Evolutionary conservation across 2,329 filamentous ascomycete species (phyloP), one percentile per base, ranked within the genome.

Genomic region (Lachnellula subtilissima): DNA sequence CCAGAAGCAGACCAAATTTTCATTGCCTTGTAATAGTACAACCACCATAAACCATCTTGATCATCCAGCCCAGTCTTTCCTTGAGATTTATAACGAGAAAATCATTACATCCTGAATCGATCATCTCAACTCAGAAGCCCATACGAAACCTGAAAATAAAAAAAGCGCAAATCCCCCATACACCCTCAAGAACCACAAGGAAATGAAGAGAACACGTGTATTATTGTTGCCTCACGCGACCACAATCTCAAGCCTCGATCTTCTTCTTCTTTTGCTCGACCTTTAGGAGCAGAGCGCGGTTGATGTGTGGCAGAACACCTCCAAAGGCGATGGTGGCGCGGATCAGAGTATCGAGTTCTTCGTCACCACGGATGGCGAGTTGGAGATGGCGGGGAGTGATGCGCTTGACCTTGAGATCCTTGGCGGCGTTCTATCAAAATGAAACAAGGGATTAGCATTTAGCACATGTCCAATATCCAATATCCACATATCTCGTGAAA

Each of bases 391-490:
- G 92, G 55, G 94, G 94, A 12, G 93, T 97, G 76, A 99, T 99
- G 76, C 94, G 94, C 86, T 97, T 99, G 78, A 97, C 94, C 78
- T 97, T 99, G 72, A 97, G 88, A 75, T 99, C 94, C 83, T 97
- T 97, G 75, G 94, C 94, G 53, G 94, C 94, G 74, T 99, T 99
- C 84, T 87, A 68, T 15, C 15, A n/a, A 2, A 35, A 45, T 39
- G 50, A 14, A 42, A 32, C 52, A 40, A 66, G 50, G 66, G 63
- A 48, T 54, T 40, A 37, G 35, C 22, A 22, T 4, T 54, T 40
- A 35, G 35, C 22, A 22, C 2, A 22, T 22, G 22, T 22, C 22
- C 22, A 22, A 22, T 22, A 32, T 2, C 22, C 22, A 22, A 22
- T 2, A 32, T 25, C 25, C 25, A 25, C 25, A 25, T 25, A 25